Evolutionary conservation across 768 basidiomycete genomes (phyloP).

Genomic region (Mycena capillaripes): DNA sequence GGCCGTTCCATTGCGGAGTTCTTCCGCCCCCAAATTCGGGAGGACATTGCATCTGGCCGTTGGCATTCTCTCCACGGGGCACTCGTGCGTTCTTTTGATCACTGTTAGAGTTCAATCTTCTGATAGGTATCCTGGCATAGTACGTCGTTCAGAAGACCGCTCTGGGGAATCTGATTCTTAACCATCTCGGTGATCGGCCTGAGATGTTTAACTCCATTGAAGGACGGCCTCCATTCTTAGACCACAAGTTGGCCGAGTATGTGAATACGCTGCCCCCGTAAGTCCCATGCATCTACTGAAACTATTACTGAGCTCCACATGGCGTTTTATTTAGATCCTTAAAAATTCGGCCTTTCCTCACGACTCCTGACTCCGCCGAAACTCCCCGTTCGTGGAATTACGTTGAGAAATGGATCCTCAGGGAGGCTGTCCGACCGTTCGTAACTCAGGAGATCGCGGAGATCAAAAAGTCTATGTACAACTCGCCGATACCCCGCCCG

Average conservation of each 20-base stretch:
- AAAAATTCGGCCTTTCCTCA: slow-evolving; percentile 7
- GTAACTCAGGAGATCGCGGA: slow-evolving; percentile 10
- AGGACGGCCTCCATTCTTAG: slow-evolving; percentile 3
- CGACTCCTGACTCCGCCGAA: not conserved
- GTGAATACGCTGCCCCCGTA: slow-evolving; percentile 17
- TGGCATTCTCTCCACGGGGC: slow-evolving; percentile 17
- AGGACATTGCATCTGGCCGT: slow-evolving; percentile 4
- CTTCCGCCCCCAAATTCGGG: slow-evolving; percentile 9
- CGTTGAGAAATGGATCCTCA: slow-evolving; percentile 17
- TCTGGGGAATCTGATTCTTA: slow-evolving; percentile 7
- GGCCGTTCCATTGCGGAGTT: slow-evolving; percentile 15
- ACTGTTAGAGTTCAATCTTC: not conserved
- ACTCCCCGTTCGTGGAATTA: slow-evolving; percentile 3
- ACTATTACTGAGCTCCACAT: not conserved
- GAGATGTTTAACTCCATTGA: slow-evolving; percentile 21
- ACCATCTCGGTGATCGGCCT: slow-evolving; percentile 8
- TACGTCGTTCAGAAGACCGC: slow-evolving; percentile 11
- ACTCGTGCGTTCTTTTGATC: not conserved
- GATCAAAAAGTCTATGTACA: slow-evolving; percentile 10
- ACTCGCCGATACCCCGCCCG: slow-evolving; percentile 9
- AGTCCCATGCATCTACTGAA: not conserved
- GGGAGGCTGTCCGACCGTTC: slow-evolving; percentile 5
- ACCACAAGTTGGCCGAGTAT: slow-evolving; percentile 21
- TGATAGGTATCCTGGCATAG: not conserved
- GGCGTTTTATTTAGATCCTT: not conserved